Evolutionary conservation across 2,329 filamentous ascomycete genomes (phyloP).

Genomic region (Tetracladium maxilliforme): DNA sequence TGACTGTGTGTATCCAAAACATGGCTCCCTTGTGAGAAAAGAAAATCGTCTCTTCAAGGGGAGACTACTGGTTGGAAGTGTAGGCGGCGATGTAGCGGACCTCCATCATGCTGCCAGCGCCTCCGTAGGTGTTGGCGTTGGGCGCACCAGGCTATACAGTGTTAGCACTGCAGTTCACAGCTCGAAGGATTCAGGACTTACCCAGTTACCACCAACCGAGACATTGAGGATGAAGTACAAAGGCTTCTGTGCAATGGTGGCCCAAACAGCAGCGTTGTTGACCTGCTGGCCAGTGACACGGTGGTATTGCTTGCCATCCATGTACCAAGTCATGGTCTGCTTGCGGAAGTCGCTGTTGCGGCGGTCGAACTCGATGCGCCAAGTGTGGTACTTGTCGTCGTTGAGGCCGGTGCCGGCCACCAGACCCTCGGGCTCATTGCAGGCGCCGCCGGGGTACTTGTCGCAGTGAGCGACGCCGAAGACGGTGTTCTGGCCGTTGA

Average conservation of each 20-base stretch:
- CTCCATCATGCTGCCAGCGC: no score
- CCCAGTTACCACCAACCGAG: conserved; percentile 5
- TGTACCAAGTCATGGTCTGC: conserved; percentile 4
- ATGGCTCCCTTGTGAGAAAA: no score
- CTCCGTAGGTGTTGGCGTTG: no score
- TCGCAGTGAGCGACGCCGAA: conserved; percentile 2
- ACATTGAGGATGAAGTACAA: conserved; percentile 5
- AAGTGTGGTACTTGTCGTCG: conserved; percentile 3
- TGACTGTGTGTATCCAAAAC: no score
- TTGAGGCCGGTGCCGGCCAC: conserved; percentile 1
- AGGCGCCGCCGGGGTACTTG: conserved; percentile 1
- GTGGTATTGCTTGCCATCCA: conserved; percentile 4
- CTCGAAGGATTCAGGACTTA: no score
- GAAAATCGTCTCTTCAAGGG: no score
- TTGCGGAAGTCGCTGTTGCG: conserved; percentile 1
- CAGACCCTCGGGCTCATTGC: background rate
- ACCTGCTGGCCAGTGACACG: conserved; percentile 3
- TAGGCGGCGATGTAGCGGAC: no score
- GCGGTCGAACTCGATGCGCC: conserved; percentile 3
- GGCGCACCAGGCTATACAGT: no score
- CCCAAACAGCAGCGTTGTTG: conserved; percentile 2
- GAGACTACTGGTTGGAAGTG: no score
- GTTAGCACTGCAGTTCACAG: no score
- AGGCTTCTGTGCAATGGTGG: conserved; percentile 2
- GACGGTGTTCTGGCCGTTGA: conserved; percentile 1